Evolutionary conservation across 164 flowering plant genomes (phyloP).

Genomic region (Cinnamomum micranthum): DNA sequence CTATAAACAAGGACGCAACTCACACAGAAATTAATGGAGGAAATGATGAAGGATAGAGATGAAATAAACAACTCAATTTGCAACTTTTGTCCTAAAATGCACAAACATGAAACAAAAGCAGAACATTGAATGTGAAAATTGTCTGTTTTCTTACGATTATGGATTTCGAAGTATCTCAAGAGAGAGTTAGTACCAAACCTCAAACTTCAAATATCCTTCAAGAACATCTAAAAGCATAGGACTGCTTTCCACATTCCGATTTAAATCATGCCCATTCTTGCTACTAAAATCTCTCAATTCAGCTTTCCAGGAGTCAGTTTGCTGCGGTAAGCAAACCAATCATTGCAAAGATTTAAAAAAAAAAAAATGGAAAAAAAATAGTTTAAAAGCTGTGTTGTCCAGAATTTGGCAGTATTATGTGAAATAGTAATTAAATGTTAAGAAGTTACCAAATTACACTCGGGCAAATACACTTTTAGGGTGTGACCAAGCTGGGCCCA

Average conservation of each 20-base stretch:
- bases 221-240: constrained; percentile 92
- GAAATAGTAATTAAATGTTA: background rate
- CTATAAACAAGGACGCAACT: no score
- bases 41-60: background rate
- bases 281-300: constrained; percentile 87
- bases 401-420: background rate
- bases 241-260: constrained; percentile 78
- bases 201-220: constrained; percentile 92
- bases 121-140: background rate
- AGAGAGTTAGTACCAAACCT: constrained; percentile 45
- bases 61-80: background rate
- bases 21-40: background rate
- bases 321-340: constrained; percentile 46
- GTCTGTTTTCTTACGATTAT: background rate
- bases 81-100: background rate
- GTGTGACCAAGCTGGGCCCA: constrained; percentile 98
- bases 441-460: constrained; percentile 87
- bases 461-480: constrained; percentile 90
- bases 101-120: background rate
- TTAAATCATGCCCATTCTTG: constrained; percentile 74
- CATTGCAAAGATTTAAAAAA: background rate
- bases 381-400: background rate
- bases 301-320: constrained; percentile 88
- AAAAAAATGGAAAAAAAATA: no score
- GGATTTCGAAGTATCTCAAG: background rate